These are phyloP conservation scores for Ballota nigra DNA, from an alignment of 257 asterid species.

Conservation along the genomic window DNA sequence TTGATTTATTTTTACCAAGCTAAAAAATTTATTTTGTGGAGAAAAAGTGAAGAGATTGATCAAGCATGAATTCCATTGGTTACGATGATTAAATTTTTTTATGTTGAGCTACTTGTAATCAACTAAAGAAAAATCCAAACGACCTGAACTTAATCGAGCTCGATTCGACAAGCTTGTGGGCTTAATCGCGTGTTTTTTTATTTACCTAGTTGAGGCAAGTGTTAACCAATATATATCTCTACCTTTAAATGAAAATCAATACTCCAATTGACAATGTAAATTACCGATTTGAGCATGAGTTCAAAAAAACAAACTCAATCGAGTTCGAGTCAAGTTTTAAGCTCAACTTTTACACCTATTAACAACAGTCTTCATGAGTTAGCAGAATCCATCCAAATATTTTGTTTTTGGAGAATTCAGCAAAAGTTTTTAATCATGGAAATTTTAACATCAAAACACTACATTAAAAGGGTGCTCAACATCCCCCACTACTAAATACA, in stretches of 20 bases:
- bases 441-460: conserved; percentile 25
- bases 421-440: background rate
- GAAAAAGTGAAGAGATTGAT: background rate
- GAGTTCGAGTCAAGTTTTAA: no score
- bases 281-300: background rate
- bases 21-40: background rate
- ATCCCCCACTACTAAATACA: conserved; percentile 42
- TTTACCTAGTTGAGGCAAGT: no score
- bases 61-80: background rate
- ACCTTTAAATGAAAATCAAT: no score
- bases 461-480: conserved; percentile 40
- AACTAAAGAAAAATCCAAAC: no score
- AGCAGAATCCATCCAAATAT: background rate
- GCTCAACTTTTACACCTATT: background rate
- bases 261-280: no score
- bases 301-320: no score
- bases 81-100: background rate
- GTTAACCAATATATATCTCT: no score
- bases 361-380: background rate
- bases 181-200: no score
- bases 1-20: background rate
- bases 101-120: background rate
- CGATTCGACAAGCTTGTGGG: no score
- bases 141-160: no score
- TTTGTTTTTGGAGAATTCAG: background rate